Conservation (phyloP, 129 eudicot species). For the Escallonia herrerae region DNA sequence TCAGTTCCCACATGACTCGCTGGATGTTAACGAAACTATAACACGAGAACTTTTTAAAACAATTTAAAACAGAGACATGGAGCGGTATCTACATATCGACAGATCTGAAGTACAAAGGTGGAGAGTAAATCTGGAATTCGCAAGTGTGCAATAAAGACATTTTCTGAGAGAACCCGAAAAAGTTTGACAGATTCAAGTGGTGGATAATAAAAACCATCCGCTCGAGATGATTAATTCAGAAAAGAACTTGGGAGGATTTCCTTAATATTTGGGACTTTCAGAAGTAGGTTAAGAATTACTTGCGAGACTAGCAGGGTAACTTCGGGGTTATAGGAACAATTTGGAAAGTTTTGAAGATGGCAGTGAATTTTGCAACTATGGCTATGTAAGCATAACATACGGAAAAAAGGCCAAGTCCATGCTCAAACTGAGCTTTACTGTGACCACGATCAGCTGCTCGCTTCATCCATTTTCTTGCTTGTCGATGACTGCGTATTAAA, state of each 20-base stretch:
- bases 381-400: slow-evolving; percentile 26
- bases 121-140: background rate
- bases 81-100: background rate
- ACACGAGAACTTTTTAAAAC: background rate
- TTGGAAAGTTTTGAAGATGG: background rate
- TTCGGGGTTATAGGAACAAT: no score
- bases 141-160: no score
- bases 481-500: slow-evolving; percentile 37
- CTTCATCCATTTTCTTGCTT: slow-evolving; percentile 88
- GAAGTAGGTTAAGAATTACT: no score
- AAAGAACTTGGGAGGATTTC: no score
- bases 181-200: no score
- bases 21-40: background rate
- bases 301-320: no score
- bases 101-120: background rate
- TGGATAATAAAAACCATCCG: no score
- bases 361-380: background rate
- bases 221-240: no score
- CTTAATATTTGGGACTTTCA: no score
- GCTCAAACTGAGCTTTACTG: slow-evolving; percentile 83
- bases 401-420: slow-evolving; percentile 66
- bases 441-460: slow-evolving; percentile 93
- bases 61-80: background rate
- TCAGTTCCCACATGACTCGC: slow-evolving; percentile 2
- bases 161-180: no score